Conservation (phyloP, 2,329 filamentous ascomycete genomes). For the Penicillium thymicola region DNA sequence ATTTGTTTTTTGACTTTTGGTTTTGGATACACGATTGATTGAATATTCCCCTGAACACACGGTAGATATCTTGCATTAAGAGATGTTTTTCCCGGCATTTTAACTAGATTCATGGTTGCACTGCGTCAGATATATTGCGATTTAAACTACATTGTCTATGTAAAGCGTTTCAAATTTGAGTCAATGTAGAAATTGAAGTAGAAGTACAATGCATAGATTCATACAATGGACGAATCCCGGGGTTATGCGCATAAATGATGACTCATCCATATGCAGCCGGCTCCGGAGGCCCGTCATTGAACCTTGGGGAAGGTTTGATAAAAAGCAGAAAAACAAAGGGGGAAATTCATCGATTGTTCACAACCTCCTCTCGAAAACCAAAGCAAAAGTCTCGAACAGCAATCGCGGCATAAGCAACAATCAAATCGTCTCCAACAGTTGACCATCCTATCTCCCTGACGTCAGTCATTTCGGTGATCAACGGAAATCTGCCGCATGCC, state of each 20-base stretch:
- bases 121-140: not conserved
- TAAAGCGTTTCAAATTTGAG: not conserved
- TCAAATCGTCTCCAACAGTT: not conserved
- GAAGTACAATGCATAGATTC: not conserved
- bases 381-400: not conserved
- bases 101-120: not conserved
- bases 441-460: constrained; percentile 18
- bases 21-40: not conserved
- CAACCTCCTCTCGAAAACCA: not conserved
- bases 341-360: not conserved
- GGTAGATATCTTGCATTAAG: constrained; percentile 1
- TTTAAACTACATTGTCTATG: not conserved
- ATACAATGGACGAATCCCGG: not conserved
- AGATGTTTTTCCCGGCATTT: not conserved
- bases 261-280: not conserved
- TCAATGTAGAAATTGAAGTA: too few relatives aligned
- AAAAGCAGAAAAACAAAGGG: constrained; percentile 5
- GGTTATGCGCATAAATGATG: not conserved
- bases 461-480: constrained; percentile 22
- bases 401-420: not conserved
- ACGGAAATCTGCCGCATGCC: constrained; percentile 5
- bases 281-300: constrained; percentile 1
- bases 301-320: not conserved
- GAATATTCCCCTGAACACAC: not conserved
- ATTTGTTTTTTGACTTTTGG: not conserved